Evolutionary conservation across 1,139 yeast species (phyloP), one percentile per base, ranked within the genome.

Genomic region (Protomyces macrosporus): DNA sequence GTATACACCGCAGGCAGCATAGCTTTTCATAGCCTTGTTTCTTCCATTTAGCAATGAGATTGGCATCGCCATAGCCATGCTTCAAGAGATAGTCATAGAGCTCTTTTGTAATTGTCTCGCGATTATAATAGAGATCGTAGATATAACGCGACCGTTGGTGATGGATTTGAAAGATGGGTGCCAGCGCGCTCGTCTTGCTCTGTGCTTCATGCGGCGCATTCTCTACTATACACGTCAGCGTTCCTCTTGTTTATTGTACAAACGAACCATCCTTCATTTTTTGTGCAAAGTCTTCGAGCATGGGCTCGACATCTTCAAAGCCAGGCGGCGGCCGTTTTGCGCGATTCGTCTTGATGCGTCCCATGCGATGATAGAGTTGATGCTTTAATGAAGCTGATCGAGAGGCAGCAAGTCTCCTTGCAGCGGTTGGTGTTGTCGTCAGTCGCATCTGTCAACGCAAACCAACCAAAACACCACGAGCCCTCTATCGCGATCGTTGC

Each of bases 1-100:
- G 84, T 50, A 90, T 88, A 72, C 98, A 90, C 68, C 83, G 81
- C 67, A 90, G 75, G 72, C 98, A 90, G 71, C 98, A 90, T 63
- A 90, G 76, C 66, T 86, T 82, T 72, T 90, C 97, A 74, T 90
- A 90, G 6, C 97, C 97, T 35, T 68, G 70, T 60, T 63, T 63
- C 54, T 59, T 55, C 57, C 55, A 59, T 50, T 90, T 90, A 42
- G 96, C 95, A 48, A 90, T 88, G 66, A 90, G 76, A 53, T 83
- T 81, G 5, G 79, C 83, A 72, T 90, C 93, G 1, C 83, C 88
- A 69, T 84, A 83, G 65, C 84, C 82, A 70, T 88, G 85, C 68
- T 82, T 81, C 63, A 89, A 71, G 34, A 90, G 76, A 89, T 93
- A 90, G 55, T 85, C 84, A 73, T 89, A 90, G n/a, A 90, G 77